These are phyloP conservation scores for Penicillium waksmanii DNA, from an alignment of 495 filamentous ascomycete species.

Conservation along the genomic window DNA sequence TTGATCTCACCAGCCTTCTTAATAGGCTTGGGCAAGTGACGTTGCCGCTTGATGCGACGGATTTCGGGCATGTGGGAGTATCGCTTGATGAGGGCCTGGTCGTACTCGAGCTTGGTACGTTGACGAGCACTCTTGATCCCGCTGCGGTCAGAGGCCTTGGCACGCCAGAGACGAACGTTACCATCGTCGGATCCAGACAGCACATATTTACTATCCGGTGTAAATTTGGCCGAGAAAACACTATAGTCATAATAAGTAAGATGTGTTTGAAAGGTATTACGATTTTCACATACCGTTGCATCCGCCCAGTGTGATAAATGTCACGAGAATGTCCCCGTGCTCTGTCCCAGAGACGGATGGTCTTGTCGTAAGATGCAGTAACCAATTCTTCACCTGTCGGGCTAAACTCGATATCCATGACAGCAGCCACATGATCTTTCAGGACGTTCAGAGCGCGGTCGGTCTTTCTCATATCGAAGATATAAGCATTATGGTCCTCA, in stretches of 20 bases:
- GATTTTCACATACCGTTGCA: conserved; percentile 67
- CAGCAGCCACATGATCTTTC: conserved; percentile 93
- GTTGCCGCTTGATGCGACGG: conserved; percentile 82
- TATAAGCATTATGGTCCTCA: conserved; percentile 78
- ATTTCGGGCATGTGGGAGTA: conserved; percentile 98
- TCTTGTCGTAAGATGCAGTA: conserved; percentile 84
- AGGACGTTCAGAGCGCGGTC: conserved; percentile 85
- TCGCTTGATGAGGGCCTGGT: conserved; percentile 77
- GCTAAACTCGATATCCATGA: conserved; percentile 95
- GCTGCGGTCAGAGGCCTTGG: conserved; percentile 81
- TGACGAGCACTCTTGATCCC: conserved; percentile 85
- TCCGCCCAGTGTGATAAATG: conserved; percentile 95
- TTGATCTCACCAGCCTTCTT: conserved; percentile 99
- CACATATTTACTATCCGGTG: conserved; percentile 85
- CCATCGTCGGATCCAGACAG: conserved; percentile 90
- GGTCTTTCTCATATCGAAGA: conserved; percentile 89
- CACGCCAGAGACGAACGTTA: conserved; percentile 89
- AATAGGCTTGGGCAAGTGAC: conserved; percentile 88
- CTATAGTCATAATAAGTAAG: conserved; percentile 34
- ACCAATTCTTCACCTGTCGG: conserved; percentile 95
- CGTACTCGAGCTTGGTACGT: conserved; percentile 87
- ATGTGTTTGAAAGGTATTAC: background rate
- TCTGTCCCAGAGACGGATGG: conserved; percentile 78
- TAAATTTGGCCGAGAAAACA: conserved; percentile 85
- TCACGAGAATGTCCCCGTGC: conserved; percentile 83